Evolutionary conservation across 441 rosid species (phyloP), one percentile per base, ranked within the genome.

Genomic region (Arabidopsis hybrid): DNA sequence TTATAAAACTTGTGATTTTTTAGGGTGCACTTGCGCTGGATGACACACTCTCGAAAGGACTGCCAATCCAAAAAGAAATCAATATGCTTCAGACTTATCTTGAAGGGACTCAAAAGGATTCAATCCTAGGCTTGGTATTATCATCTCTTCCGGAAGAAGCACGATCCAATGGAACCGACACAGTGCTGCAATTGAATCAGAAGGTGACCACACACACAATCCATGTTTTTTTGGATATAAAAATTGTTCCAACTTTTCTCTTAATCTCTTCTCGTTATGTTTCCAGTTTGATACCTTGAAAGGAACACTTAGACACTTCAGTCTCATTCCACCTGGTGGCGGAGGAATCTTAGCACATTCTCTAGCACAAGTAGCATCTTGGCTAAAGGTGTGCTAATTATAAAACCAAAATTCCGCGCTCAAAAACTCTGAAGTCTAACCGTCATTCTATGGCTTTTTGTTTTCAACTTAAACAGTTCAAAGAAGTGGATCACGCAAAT

Each of bases 81-180:
- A 87, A 84, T 77, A 79, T 84, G 70, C 81, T 96, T 66, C 86
- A 82, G 70, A 76, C 78, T 51, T 81, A 86, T 70, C 86, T 93
- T 60, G 89, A 93, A 69, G 97, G 91, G 55, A 74, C 78, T 69
- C 87, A 91, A 32, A 85, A 91, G 73, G 95, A 90, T 72, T 88
- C 93, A 6, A 81, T 87, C 56, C 75, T 93, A 71, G 92, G 84
- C 78, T 80, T 93, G 87, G 97, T 96, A 50, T 72, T 96, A 56
- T 86, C 93, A 47, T 88, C 97, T 73, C 92, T 96, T 75, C 98
- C 98, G 1, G 94, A 93, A 80, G 99, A 93, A 83, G 85, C 92
- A 68, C 79, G 87, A 60, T 78, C 67, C 67, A 81, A 51, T 72
- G 99, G 99, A 46, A 86, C 97, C 18, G 91, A 91, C 74, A 90